Conservation (phyloP, 176 grass and related monocot genomes). For the Oryza australiensis region DNA sequence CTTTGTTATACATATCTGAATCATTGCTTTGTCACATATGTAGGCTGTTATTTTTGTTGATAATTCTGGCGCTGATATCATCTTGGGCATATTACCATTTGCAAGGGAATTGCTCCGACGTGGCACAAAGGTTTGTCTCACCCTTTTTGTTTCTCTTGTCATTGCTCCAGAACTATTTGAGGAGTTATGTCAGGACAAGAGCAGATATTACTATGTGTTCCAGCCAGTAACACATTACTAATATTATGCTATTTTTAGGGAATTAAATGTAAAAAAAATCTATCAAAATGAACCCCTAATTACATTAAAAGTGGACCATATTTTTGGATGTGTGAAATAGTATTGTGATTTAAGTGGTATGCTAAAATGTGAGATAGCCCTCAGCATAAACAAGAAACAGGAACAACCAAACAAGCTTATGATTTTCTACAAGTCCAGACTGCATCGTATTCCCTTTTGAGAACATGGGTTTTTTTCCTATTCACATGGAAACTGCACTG, state of each 20-base stretch:
- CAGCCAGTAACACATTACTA: background rate
- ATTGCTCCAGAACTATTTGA: background rate
- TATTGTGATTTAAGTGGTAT: background rate
- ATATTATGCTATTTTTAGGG: background rate
- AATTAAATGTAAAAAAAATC: background rate
- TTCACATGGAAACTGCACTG: too few relatives aligned
- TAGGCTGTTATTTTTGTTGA: conserved; percentile 99
- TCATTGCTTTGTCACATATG: conserved; percentile 22
- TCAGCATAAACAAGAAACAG: background rate
- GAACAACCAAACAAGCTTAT: background rate
- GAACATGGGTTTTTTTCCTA: too few relatives aligned
- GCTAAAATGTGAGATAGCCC: background rate
- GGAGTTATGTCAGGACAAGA: background rate
- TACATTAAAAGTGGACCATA: background rate
- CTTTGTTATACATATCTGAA: conserved; percentile 26
- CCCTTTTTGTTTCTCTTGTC: background rate
- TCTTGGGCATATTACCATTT: conserved; percentile 93
- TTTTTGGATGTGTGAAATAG: background rate
- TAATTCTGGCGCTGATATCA: conserved; percentile 98
- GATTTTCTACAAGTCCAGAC: background rate
- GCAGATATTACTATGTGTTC: background rate
- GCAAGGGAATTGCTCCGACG: conserved; percentile 86
- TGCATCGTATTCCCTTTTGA: too few relatives aligned
- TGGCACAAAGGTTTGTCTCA: conserved; percentile 80
- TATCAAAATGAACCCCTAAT: background rate